Conservation (phyloP, 805 yeast species). For the Danielia oregonensis region DNA sequence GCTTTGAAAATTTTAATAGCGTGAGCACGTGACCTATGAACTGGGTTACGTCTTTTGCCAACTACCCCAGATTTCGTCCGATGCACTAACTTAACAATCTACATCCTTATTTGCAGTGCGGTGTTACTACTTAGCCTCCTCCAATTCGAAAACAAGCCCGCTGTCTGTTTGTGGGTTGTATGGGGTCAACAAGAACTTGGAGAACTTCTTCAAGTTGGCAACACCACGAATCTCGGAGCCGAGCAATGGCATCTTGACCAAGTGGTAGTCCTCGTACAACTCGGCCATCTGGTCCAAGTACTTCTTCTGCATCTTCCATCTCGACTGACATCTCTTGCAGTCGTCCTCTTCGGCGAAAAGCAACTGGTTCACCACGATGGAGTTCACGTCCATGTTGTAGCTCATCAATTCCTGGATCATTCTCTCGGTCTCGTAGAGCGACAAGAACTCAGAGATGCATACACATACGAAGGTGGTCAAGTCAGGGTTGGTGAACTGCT, state of each 20-base stretch:
- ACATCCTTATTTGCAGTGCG: too few relatives aligned
- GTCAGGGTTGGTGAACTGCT: conserved; percentile 94
- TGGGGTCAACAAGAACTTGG: conserved; percentile 74
- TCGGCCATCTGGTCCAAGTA: conserved; percentile 94
- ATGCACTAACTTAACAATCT: too few relatives aligned
- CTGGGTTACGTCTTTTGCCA: too few relatives aligned
- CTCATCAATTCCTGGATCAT: conserved; percentile 94
- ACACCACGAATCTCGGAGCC: conserved; percentile 95
- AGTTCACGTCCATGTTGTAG: conserved; percentile 93
- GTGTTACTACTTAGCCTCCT: conserved; percentile 39
- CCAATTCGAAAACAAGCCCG: conserved; percentile 49
- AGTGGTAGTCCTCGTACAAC: conserved; percentile 93
- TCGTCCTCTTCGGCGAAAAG: conserved; percentile 79
- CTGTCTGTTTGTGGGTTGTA: conserved; percentile 66
- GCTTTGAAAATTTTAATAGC: too few relatives aligned
- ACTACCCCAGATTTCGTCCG: too few relatives aligned
- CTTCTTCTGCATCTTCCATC: conserved; percentile 95
- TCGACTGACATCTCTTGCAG: conserved; percentile 87
- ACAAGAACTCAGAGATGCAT: conserved; percentile 94
- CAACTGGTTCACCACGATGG: conserved; percentile 93
- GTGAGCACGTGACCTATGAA: too few relatives aligned
- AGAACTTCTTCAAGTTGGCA: conserved; percentile 77
- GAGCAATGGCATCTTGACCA: conserved; percentile 91
- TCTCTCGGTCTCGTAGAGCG: conserved; percentile 95
- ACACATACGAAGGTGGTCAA: conserved; percentile 94